A percentile compares a stretch with the other conserved stretches of the same genome.
Conservation (phyloP, 345 rosid genomes). For the Kandelia obovata region DNA sequence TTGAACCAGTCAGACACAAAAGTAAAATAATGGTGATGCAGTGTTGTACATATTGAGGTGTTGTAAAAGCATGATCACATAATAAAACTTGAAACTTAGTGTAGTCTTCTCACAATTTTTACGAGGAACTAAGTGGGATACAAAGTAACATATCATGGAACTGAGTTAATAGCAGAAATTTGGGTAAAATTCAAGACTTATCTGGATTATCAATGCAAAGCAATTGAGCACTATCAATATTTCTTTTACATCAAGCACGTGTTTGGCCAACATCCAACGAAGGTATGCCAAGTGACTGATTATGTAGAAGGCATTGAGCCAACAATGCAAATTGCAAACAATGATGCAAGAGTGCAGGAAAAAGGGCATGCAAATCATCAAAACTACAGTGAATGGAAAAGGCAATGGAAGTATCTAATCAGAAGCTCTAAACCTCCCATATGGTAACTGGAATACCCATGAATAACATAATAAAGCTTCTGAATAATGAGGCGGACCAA, state of each 20-base stretch:
- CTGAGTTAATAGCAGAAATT: neutral
- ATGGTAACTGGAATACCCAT: neutral
- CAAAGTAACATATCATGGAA: neutral
- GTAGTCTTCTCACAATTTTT: neutral
- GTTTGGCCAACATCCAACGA: neutral
- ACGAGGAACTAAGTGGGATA: neutral
- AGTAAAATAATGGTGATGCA: neutral
- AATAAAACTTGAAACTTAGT: neutral
- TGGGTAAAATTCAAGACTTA: neutral
- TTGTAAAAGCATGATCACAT: neutral
- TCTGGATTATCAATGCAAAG: neutral
- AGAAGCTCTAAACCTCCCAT: neutral
- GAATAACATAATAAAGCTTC: neutral
- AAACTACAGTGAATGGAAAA: neutral
- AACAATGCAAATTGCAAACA: neutral
- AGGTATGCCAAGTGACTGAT: neutral
- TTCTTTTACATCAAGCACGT: too few species aligned
- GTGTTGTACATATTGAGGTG: neutral
- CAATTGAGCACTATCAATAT: neutral
- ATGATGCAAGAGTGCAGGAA: neutral
- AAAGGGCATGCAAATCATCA: neutral
- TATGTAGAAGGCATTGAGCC: neutral
- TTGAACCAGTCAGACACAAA: slow-evolving; percentile 12
- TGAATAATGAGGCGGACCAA: neutral
- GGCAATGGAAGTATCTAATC: neutral